Percentiles rank a stretch among this genome's conserved stretches.
phyloP scores from a whole-genome alignment of 805 yeast species.

The Saturnispora halmiae region DNA sequence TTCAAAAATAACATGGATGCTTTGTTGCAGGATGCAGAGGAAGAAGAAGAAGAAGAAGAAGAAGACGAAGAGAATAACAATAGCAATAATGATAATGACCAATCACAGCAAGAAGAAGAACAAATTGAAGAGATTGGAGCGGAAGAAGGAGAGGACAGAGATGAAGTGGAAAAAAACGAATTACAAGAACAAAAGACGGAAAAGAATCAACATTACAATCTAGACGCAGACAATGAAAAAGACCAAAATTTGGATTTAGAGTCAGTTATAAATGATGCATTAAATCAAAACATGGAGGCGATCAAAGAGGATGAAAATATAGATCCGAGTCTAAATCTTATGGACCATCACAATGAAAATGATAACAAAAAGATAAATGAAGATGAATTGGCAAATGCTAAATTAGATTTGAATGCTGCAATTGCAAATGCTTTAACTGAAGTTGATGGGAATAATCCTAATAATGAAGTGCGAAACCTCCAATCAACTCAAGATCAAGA shows the following conservation, averaged over 20 bases:
- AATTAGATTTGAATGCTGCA: slow-evolving; percentile 18
- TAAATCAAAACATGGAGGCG: slow-evolving; percentile 6
- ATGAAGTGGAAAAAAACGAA: too few species aligned
- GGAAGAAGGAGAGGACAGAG: too few species aligned
- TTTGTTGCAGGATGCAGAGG: slow-evolving; percentile 2
- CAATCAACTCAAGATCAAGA: neutral
- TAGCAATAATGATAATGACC: neutral
- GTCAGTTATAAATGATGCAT: slow-evolving; percentile 12
- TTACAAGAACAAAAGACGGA: too few species aligned
- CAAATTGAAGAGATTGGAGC: neutral
- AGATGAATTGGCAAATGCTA: slow-evolving; percentile 9
- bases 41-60: neutral
- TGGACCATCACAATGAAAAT: neutral
- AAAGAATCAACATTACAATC: neutral
- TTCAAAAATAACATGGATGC: slow-evolving; percentile 10
- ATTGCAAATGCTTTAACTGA: slow-evolving; percentile 21
- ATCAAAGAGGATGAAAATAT: neutral
- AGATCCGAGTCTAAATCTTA: neutral
- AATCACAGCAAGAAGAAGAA: neutral
- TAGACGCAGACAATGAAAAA: neutral
- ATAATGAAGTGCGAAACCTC: too few species aligned
- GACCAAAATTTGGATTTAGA: slow-evolving; percentile 6
- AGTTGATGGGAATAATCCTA: slow-evolving; percentile 6
- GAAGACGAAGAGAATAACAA: neutral
- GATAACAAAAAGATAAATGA: neutral